Evolutionary conservation across 2,329 filamentous ascomycete genomes (phyloP), one percentile per base, ranked within the genome.

Genomic region (Meredithiella fracta): DNA sequence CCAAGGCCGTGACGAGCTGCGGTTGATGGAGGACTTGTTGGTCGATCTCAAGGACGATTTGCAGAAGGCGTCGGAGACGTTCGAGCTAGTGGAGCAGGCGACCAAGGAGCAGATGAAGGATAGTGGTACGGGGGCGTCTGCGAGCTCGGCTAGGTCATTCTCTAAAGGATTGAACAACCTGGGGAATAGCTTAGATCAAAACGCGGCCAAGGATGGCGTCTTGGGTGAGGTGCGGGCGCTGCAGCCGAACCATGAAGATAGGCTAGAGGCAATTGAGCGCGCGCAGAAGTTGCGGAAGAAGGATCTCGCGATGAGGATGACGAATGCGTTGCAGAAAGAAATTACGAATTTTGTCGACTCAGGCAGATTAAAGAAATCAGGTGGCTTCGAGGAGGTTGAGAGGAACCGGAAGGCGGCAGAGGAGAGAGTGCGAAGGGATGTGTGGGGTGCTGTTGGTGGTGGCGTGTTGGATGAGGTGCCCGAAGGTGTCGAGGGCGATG

Each of bases 41-140:
- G 81, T 90, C 47, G 92, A 98, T 71, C 71, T 98, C 60, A 82
- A 92, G 64, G 90, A 96, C 65, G 92, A 98, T 70, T 74, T 98
- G 50, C 90, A 97, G 66, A 96, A 97, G 71, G 90, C 91, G 1
- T 82, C 83, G 0, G 85, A 94, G 68, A 97, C 92, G 0, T 95
- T 98, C 65, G 85, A 87, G 23, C 78, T 98, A 0, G 92, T 98
- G 15, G 92, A 98, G 69, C 86, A 97, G 69, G 92, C 92, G 7
- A 97, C 90, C n/a, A 95, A 94, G 70, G 89, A 97, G 69, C 92
- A 98, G 67, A 86, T 94, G 69, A 87, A 94, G 66, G 83, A 85
- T 59, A 77, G 72, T 51, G 77, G 78, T 52, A 77, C 77, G 4
- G 69, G 70, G 3, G 67, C 67, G 40, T 72, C 73, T 51, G 70